Base-by-base conservation (phyloP, 2,329 filamentous ascomycete species). In the Botrytis elliptica region DNA sequence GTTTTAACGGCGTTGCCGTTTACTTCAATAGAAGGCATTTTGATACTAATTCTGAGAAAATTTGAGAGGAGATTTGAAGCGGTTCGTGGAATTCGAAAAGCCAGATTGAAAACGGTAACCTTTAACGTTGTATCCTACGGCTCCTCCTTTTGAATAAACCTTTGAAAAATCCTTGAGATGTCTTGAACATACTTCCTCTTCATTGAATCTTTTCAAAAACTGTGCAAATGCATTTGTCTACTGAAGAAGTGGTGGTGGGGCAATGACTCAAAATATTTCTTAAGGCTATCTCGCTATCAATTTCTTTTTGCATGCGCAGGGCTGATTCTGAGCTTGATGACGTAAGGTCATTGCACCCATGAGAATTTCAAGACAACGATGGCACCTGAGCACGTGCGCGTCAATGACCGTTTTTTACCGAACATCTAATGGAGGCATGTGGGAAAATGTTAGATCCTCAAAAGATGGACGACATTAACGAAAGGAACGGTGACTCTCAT, bases 121-220 rank as follows among this genome's bases (percentile, higher is more conserved):
- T 74, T 73, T 75, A 78, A 67, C 77, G 74, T 36, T 60, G 76
- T 79, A 79, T 77, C 70, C 77, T 78, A 55, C 79, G 79, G 77
- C 76, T 79, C 75, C 76, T 77, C 68, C 79, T 78, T 77, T 78
- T 79, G 49, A 74, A 77, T 71, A 74, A 75, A 76, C 78, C 76
- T 70, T 65, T 72, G 49, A 74, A 71, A 71, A 66, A 44, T 63
- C n/a, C 57, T 46, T 66, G 73, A 67, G 68, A 73, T 55, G 46
- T 75, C 38, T 59, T 77, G 67, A 71, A 78, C 78, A 79, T 79
- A 72, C 77, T 79, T 76, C 70, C 62, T 52, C 62, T 66, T 44
- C 70, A n/a, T 29, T 52, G 49, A 33, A 7, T n/a, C 10, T 25
- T 52, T 55, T 55, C 38, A 72, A 66, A 55, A 42, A 55, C n/a